Base-by-base conservation (phyloP, 805 yeast species). In the Starmerella sirachaensis region DNA sequence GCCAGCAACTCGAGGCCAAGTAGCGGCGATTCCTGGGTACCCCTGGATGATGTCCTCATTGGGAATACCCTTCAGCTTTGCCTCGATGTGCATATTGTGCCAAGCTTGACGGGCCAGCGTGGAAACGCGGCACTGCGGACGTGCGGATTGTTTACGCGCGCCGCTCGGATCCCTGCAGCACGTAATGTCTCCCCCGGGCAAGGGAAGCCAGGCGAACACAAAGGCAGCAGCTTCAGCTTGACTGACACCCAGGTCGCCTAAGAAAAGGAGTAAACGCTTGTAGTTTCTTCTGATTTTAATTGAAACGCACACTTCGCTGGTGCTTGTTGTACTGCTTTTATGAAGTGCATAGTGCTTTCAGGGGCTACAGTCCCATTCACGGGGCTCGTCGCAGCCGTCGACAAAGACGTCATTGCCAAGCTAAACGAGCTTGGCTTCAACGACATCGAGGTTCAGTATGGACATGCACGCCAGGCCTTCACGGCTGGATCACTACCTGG, bases 351-450 rank as follows among this genome's bases (percentile, higher is more conserved):
- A 23, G 77, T 86, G 5, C 78, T 93, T 0, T 79, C 93, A 3
- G 97, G 97, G 1, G 96, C 95, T 2, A 86, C 96, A 0, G 86
- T 80, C 16, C 78, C 93, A 0, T 88, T 88, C 54, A 65, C 67
- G 9, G 60, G 53, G 13, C 67, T 88, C 12, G 57, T 88, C 1
- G 56, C 56, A n/a, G 54, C 63, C 7, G 57, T 72, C 0, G 46
- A 74, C 6, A 40, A 54, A 6, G 37, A 44, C 0, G 37, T 49
- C 2, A 68, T 76, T 24, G 45, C 71, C 0, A 38, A 48, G 6
- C 47, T 78, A n/a, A n/a, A 31, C 1, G 39, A 47, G 0, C 40
- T 50, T 0, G 70, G 70, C 0, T 72, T 63, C 45, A 47, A 50
- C 0, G 54, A 57, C 11, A 27, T 79, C 9, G 61, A 66, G 4